Base-by-base conservation (phyloP, 148 eudicot species). In the Vaccinium darrowii region DNA sequence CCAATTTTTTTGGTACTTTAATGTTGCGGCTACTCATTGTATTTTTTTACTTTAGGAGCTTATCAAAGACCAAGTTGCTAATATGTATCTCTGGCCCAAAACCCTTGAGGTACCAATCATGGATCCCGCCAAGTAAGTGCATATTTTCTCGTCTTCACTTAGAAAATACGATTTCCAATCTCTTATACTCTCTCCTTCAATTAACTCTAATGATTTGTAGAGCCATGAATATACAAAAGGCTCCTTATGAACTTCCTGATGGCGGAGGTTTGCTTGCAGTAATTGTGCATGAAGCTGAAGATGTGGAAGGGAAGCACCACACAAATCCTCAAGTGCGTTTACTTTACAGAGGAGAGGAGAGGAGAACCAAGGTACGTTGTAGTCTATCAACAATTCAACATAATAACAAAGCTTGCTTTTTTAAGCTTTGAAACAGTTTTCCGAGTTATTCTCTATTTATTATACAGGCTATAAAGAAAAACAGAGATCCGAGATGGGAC, bases 1-100 rank as follows among this genome's bases (percentile, higher is more conserved):
- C 10, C 60, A 27, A 1, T 82, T 47, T 52, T 23, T 3, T 81
- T 23, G 5, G 3, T 71, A 16, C n/a, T n/a, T n/a, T n/a, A 6
- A 49, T 76, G 49, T 33, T 84, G 60, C 43, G 54, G 85, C 65
- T 72, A 49, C 39, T 83, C 53, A 86, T 23, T 77, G 2, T 56
- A n/a, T 7, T 13, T 69, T 63, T 60, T 63, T 65, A 49, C 63
- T 90, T 82, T 89, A 96, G 98, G 98, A 96, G 88, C 82, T 88
- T 81, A 96, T 96, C 76, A 94, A 96, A 86, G 95, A 93, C n/a
- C 98, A 96, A 90, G 97, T 96, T 84, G 98, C 94, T 67, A 92
- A 93, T 81, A 96, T 96, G 98, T 96, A 93, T 83, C 86, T 94
- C 78, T 96, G 98, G 98, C 98, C 98, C 57, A 96, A 96, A 87